These are phyloP conservation scores for Paramecium tetraurelia DNA, from an alignment of 73 alveolate species.

Conservation along the genomic window DNA sequence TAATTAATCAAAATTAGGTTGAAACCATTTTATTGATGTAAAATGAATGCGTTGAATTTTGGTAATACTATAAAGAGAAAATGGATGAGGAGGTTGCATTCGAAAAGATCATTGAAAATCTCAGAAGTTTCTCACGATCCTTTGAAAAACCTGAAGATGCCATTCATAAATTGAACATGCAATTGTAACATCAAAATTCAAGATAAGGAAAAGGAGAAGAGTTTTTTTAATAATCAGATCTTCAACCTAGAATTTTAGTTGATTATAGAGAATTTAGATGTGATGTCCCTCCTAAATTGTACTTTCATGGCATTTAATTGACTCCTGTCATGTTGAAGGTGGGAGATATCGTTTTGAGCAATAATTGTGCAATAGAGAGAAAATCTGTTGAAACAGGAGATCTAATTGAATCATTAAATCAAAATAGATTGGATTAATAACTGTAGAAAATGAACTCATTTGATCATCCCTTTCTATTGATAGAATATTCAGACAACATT, in stretches of 20 bases:
- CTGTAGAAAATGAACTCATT: conserved; percentile 80
- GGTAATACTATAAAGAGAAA: conserved; percentile 23
- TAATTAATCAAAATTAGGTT: not conserved
- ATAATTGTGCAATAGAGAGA: conserved; percentile 85
- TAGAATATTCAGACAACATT: conserved; percentile 87
- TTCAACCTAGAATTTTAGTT: conserved; percentile 66
- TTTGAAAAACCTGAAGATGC: conserved; percentile 33
- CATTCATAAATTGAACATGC: not conserved
- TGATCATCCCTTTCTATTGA: conserved; percentile 76
- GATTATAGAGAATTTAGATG: conserved; percentile 89
- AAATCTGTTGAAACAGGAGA: conserved; percentile 92
- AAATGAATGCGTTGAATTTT: conserved; percentile 14
- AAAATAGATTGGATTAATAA: conserved; percentile 79
- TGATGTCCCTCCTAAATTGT: conserved; percentile 77
- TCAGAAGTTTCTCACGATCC: not conserved
- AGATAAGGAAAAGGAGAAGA: conserved; percentile 25
- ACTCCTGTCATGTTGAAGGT: conserved; percentile 81
- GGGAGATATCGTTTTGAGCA: conserved; percentile 88
- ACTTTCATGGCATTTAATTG: conserved; percentile 79
- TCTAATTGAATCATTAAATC: conserved; percentile 77
- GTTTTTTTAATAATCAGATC: not conserved
- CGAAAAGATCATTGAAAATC: not conserved
- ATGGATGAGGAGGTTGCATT: conserved; percentile 32
- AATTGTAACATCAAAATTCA: not conserved
- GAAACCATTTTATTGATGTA: not conserved